Base-by-base conservation (phyloP, 495 filamentous ascomycete species). In the Hypoxylon fuscum region DNA sequence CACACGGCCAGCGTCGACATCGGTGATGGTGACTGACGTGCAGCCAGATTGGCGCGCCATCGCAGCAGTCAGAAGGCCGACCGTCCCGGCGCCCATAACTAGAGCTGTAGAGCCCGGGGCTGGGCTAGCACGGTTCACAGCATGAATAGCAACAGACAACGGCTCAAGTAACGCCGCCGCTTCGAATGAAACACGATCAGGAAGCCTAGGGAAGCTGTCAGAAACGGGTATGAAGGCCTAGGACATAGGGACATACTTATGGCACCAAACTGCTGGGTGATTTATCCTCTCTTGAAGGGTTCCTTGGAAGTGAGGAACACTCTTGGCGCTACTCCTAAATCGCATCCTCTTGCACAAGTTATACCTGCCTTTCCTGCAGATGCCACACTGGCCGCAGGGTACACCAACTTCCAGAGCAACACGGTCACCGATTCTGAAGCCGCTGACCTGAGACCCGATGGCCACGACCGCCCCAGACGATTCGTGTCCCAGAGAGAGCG, bases 201-300 rank as follows among this genome's bases (percentile, higher is more conserved):
- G 92, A 9, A 97, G 83, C 56, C 83, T 87, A 56, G 56, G 68
- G 68, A 63, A 76, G 63, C 21, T 72, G 48, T 73, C 54, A 74
- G 61, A 20, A 46, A 34, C 34, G 18, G 12, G 27, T 21, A n/a
- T n/a, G n/a, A 11, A 35, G 8, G 9, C 10, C 6, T 9, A 10
- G 17, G 8, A 27, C 4, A 41, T 15, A 58, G 14, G 32, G 17
- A 72, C 79, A 64, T 73, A 87, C 86, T 85, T 87, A 64, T 91
- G 85, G 68, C 87, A 90, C 87, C 88, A 91, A 31, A 72, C 77
- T 8, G 90, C 91, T 0, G 91, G 92, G 74, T 96, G 92, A 74
- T 96, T 96, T 59, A 96, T 92, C 47, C 83, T 81, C 61, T 92
- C 89, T 77, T 96, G 93, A 27, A 97, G 81, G n/a, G 92, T 96